A percentile compares a stretch with the other conserved stretches of the same genome.
These are phyloP conservation scores for Sambucus nigra DNA, from an alignment of 129 eudicot genomes.

Conservation along the genomic window DNA sequence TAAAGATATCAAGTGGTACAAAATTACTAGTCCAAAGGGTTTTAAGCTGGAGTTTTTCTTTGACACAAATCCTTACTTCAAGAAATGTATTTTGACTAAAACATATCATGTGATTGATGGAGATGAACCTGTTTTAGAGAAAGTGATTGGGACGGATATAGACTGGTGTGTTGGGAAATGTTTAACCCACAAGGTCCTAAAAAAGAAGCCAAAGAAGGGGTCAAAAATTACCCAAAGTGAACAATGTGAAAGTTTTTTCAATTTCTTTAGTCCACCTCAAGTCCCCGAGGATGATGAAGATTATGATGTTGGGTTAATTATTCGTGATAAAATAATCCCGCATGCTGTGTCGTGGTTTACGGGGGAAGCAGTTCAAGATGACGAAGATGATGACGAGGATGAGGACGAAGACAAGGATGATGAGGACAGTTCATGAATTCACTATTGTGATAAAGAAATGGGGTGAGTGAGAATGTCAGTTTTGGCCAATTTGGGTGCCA, in stretches of 20 bases:
- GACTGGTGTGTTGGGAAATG: constrained; percentile 80
- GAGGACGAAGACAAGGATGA: constrained; percentile 47
- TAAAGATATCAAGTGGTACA: constrained; percentile 67
- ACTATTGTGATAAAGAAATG: not conserved
- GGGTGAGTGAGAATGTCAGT: not conserved
- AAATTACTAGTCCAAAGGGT: constrained; percentile 59
- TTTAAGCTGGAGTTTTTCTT: constrained; percentile 85
- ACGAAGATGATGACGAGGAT: constrained; percentile 36
- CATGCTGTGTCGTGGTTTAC: constrained; percentile 93
- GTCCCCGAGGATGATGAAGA: constrained; percentile 70
- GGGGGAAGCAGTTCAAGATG: constrained; percentile 74
- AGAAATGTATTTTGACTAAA: constrained; percentile 65
- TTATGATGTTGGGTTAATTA: constrained; percentile 65
- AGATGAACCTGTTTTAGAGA: constrained; percentile 73
- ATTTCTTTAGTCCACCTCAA: constrained; percentile 72
- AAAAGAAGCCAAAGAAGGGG: constrained; percentile 79
- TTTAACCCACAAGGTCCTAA: constrained; percentile 66
- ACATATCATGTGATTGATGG: constrained; percentile 81
- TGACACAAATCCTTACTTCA: constrained; percentile 67
- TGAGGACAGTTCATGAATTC: constrained; percentile 2
- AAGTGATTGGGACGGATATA: constrained; percentile 75
- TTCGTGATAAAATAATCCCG: constrained; percentile 76
- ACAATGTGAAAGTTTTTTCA: constrained; percentile 76
- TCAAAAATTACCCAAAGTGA: constrained; percentile 58
- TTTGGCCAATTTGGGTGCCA: too few species aligned